Conservation (phyloP, 345 rosid genomes). For the Combretum micranthum region DNA sequence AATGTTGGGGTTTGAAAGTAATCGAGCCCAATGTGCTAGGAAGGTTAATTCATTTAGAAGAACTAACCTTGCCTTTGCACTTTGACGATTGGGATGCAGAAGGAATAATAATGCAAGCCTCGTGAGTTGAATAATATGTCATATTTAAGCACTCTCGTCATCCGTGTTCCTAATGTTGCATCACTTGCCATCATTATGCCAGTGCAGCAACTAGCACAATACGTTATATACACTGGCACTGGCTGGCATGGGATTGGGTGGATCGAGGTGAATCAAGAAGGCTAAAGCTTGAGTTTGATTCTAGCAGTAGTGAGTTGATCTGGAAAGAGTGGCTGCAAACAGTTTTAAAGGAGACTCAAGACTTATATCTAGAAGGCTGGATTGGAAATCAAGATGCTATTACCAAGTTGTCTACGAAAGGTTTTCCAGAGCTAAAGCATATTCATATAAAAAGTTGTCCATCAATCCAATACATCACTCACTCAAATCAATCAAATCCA, state of each 20-base stretch:
- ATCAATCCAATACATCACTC: background rate
- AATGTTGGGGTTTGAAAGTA: background rate
- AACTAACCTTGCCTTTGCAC: slow-evolving; percentile 9
- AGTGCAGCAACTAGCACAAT: background rate
- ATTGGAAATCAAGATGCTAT: background rate
- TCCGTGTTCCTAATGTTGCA: slow-evolving; percentile 5
- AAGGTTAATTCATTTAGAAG: slow-evolving; percentile 19
- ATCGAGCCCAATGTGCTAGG: slow-evolving; percentile 12
- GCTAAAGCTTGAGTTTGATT: slow-evolving; percentile 4
- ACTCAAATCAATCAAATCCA: background rate
- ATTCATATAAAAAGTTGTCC: slow-evolving; percentile 5
- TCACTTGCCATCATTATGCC: background rate
- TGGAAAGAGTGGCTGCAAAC: background rate
- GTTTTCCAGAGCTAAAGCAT: slow-evolving; percentile 15
- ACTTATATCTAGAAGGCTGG: background rate
- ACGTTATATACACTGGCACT: background rate
- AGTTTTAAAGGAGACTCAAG: background rate
- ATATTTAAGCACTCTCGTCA: slow-evolving; percentile 7
- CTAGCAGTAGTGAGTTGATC: too few species aligned
- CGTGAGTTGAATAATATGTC: slow-evolving; percentile 15
- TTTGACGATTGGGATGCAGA: slow-evolving; percentile 16
- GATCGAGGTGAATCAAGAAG: background rate
- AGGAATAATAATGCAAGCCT: slow-evolving; percentile 9
- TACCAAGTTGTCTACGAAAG: background rate
- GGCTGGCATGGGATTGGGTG: background rate